Evolutionary conservation across 768 basidiomycete genomes (phyloP).

Genomic region (Mycena venus): DNA sequence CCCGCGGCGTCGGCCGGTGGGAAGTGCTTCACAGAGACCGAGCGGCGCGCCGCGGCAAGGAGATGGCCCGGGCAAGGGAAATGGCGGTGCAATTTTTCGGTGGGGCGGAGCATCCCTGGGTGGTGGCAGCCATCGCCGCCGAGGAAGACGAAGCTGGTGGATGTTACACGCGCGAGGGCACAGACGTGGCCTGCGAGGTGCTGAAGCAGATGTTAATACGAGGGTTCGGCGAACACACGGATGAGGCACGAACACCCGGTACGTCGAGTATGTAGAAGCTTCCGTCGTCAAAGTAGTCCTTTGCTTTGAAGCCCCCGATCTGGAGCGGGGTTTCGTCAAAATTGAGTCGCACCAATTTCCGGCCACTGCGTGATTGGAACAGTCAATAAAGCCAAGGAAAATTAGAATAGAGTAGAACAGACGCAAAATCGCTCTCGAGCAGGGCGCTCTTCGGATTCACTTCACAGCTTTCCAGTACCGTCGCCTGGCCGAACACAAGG

Average conservation of each 20-base stretch:
- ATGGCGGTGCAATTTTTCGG: conserved; percentile 27
- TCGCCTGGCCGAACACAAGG: conserved; percentile 32
- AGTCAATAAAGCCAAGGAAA: not conserved
- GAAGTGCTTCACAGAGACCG: conserved; percentile 25
- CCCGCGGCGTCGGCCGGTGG: not conserved
- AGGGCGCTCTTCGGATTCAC: conserved; percentile 23
- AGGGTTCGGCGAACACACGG: not conserved
- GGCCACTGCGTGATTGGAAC: conserved; percentile 28
- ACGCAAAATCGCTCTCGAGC: conserved; percentile 35
- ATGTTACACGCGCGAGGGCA: conserved; percentile 38
- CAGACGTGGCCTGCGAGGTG: conserved; percentile 36
- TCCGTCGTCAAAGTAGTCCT: conserved; percentile 40
- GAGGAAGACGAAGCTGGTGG: conserved; percentile 36
- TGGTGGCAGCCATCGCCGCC: conserved; percentile 39
- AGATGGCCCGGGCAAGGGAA: conserved; percentile 31
- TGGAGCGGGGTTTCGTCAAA: conserved; percentile 27
- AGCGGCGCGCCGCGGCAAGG: not conserved
- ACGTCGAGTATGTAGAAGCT: conserved; percentile 39
- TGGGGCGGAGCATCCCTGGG: conserved; percentile 36
- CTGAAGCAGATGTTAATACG: not conserved
- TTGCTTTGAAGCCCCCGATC: conserved; percentile 32
- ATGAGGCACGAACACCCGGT: conserved; percentile 29
- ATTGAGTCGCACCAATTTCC: conserved; percentile 21
- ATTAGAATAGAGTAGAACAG: not conserved
- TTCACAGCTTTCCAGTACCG: conserved; percentile 1